These are phyloP conservation scores for Tolypocladium ophioglossoides DNA, from an alignment of 2,329 filamentous ascomycete genomes.

Conservation along the genomic window DNA sequence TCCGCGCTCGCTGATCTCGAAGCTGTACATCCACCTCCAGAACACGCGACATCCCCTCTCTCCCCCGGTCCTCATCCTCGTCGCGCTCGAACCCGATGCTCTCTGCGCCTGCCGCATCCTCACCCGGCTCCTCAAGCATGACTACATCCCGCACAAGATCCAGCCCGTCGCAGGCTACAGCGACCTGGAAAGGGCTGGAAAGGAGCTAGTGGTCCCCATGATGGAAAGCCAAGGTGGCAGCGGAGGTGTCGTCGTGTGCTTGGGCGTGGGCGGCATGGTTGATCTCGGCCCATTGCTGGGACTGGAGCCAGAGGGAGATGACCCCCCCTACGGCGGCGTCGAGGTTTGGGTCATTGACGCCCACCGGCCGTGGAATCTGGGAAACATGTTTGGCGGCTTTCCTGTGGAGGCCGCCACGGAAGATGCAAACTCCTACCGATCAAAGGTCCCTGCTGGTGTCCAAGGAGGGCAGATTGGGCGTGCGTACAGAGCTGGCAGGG, in stretches of 20 bases:
- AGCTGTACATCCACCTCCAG: slow-evolving; percentile 84
- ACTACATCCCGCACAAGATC: slow-evolving; percentile 97
- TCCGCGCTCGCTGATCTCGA: slow-evolving; percentile 77
- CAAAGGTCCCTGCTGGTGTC: slow-evolving; percentile 54
- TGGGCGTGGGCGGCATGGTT: slow-evolving; percentile 86
- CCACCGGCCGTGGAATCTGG: slow-evolving; percentile 86
- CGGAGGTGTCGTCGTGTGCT: slow-evolving; percentile 81
- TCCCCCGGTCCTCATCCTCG: slow-evolving; percentile 82
- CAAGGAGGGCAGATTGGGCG: slow-evolving; percentile 61
- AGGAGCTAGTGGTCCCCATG: slow-evolving; percentile 74
- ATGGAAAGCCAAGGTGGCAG: slow-evolving; percentile 73
- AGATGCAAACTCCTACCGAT: slow-evolving; percentile 32
- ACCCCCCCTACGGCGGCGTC: slow-evolving; percentile 66
- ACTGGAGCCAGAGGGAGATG: slow-evolving; percentile 52
- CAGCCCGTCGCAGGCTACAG: slow-evolving; percentile 89
- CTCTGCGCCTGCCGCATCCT: slow-evolving; percentile 93
- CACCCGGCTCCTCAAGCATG: slow-evolving; percentile 85
- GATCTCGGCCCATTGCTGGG: slow-evolving; percentile 75
- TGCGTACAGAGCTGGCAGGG: slow-evolving; percentile 65
- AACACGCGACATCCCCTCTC: slow-evolving; percentile 80
- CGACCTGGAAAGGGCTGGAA: slow-evolving; percentile 71
- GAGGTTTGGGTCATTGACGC: slow-evolving; percentile 94
- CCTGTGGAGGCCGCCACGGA: slow-evolving; percentile 42
- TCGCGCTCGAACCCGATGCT: slow-evolving; percentile 88
- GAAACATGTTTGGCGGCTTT: slow-evolving; percentile 80